Base-by-base conservation (phyloP, 2,329 filamentous ascomycete species). In the Cadophora gregata region DNA sequence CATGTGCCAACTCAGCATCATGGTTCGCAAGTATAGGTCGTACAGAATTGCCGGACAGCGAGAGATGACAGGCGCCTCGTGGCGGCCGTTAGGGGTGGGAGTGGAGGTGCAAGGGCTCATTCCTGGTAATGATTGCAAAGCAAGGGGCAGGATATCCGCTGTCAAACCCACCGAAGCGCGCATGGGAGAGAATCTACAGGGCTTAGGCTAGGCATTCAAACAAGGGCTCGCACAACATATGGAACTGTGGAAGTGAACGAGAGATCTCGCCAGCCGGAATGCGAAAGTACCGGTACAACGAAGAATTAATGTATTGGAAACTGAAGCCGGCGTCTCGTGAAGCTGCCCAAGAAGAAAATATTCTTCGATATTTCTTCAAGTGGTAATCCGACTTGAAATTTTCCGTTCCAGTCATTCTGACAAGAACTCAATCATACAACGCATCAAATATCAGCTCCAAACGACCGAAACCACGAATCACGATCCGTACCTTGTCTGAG, bases 1-100 rank as follows among this genome's bases (percentile, higher is more conserved):
- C 24, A 19, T 36, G n/a, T 36, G 16, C 5, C 8, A 25, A 4
- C 16, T 24, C 1, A 36, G 29, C 29, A 56, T 25, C 53, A 36
- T 56, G 31, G 53, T 36, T 56, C 16, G 53, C 53, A 56, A 14
- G 10, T 24, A 21, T 36, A 36, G 10, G 29, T 25, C 55, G 31
- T 58, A 58, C 55, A 24, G 7, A 56, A 42, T 27, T 58, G 31
- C 55, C 21, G 33, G 25, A 25, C 65, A 48, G 63, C 56, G 58
- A 31, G 38, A 64, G 14, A 64, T 60, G 45, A 47, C 61, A 66
- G 31, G 55, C 38, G 48, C 68, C 68, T 70, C 64, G 68, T 68
- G 66, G 68, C 66, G 62, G 47, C 25, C 14, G 51, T 62, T 60
- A 55, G 51, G 65, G 68, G 63, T 63, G 63, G 33, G 48, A 58